Evolutionary conservation across 768 basidiomycete species (phyloP), one percentile per base, ranked within the genome.

Genomic region (Asterophora lycoperdoides): DNA sequence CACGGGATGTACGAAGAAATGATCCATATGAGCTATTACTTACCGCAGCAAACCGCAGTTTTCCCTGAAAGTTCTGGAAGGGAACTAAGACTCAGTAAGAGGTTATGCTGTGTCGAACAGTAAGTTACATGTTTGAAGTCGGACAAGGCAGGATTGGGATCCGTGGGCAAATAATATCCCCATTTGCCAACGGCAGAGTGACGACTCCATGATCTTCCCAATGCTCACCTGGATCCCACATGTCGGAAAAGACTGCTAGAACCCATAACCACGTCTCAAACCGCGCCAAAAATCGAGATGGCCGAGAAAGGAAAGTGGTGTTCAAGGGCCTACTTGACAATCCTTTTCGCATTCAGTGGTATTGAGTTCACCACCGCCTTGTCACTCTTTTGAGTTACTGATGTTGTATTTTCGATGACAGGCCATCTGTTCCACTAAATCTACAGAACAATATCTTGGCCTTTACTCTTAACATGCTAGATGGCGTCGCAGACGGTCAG

Each of bases 331-430:
- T 84, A 0, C 68, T 92, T 18, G 82, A 83, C 43, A 90, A 78
- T 51, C 89, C 89, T 2, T 84, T 86, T 56, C 74, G 76, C 9
- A 70, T 90, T 13, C 62, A 67, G 60, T 92, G 89, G 89, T 89
- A 58, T 51, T 57, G 47, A 49, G 38, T 43, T 53, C 26, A 53
- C 40, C 15, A 33, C 41, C n/a, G n/a, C 23, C 23, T 23, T 26
- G 41, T 56, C 53, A 23, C 29, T 43, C 26, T 41, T n/a, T 13
- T 41, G 51, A 18, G 59, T 43, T 46, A 34, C 46, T 33, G 43
- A 39, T 28, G 30, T 26, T 26, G 23, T 6, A 23, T 54, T 46
- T 33, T 41, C 37, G 26, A 32, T 42, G 11, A 44, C 53, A 88
- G 86, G 86, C 86, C 86, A 1, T 69, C 68, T 9, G 69, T 88